Base-by-base conservation (phyloP, 2,329 filamentous ascomycete species). In the Calycina herbarum region DNA sequence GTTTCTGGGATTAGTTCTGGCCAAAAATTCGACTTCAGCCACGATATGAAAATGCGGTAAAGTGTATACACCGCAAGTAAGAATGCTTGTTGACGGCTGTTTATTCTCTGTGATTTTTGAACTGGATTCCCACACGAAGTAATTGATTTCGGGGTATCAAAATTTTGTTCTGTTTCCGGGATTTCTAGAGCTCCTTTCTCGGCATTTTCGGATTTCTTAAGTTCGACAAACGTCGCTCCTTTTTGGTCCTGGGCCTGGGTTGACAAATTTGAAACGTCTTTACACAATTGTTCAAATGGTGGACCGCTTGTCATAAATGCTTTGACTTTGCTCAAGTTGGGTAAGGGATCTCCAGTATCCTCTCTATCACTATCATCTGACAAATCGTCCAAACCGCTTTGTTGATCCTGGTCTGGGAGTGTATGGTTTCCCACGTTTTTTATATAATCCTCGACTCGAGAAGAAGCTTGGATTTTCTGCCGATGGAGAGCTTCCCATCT, bases 401-500 rank as follows among this genome's bases (percentile, higher is more conserved):
- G 42, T 4, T 2, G n/a, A 45, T 45, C 42, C 15, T 45, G 17
- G 2, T 45, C 15, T 20, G 8, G 42, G 8, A n/a, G 15, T 20
- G 15, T 20, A 1, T 20, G 42, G 15, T 3, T 45, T 20, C 15
- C 42, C 3, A 45, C 15, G 11, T 45, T 45, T 5, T 45, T 45
- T 20, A 45, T 1, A 45, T 33, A 59, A 38, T 40, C 57, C 57
- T 59, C 57, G 8, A 59, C 31, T 7, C 35, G 29, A 35, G 33
- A 38, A 20, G 57, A 27, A 5, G 57, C 57, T 15, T 59, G 57
- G 13, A 59, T n/a, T 27, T 40, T 59, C 13, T 59, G 57, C 17
- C 57, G 27, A 35, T 40, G 57, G 20, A 59, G 57, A 13, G 57
- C 57, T 59, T 59, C 35, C 57, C 57, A 59, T 24, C 57, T 33